phyloP scores from a whole-genome alignment of 495 filamentous ascomycete genomes.

The Diplogelasinospora grovesii region DNA sequence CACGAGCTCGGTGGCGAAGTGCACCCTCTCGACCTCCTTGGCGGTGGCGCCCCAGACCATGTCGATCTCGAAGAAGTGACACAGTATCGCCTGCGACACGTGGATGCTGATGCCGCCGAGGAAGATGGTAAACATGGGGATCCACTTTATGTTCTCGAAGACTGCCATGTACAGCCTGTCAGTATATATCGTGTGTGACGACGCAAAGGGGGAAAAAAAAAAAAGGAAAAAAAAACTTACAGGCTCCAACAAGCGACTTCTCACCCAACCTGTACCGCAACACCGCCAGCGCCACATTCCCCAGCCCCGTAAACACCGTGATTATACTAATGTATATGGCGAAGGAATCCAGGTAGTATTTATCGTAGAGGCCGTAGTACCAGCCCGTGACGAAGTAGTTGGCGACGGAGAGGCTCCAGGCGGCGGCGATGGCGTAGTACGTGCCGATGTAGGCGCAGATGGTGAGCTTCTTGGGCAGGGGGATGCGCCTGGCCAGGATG shows the following conservation, averaged over 20 bases:
- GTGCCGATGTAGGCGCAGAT: slow-evolving; percentile 71
- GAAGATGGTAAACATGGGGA: slow-evolving; percentile 54
- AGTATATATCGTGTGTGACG: too few species aligned
- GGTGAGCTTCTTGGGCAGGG: slow-evolving; percentile 58
- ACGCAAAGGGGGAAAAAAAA: too few species aligned
- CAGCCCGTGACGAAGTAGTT: slow-evolving; percentile 62
- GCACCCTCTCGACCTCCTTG: slow-evolving; percentile 54
- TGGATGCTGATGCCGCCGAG: slow-evolving; percentile 61
- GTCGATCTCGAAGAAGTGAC: slow-evolving; percentile 55
- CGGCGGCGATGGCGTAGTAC: slow-evolving; percentile 64
- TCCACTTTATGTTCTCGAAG: slow-evolving; percentile 58
- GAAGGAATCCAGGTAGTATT: slow-evolving; percentile 57
- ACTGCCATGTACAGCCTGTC: too few species aligned
- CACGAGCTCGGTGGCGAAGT: slow-evolving; percentile 55
- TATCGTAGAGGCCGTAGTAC: slow-evolving; percentile 51
- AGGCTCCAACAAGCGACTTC: slow-evolving; percentile 26
- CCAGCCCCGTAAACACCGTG: slow-evolving; percentile 51
- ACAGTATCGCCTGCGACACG: slow-evolving; percentile 52
- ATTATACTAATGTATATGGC: slow-evolving; percentile 52
- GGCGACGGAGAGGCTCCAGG: slow-evolving; percentile 56
- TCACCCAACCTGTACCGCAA: slow-evolving; percentile 47
- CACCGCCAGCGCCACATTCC: slow-evolving; percentile 45
- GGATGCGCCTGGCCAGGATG: slow-evolving; percentile 47
- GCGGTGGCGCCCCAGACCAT: slow-evolving; percentile 59
- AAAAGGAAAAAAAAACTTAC: slow-evolving; percentile 20